Percentiles rank a stretch among this genome's conserved stretches.
Evolutionary conservation across 108 stramenopile genomes (phyloP).

Genomic region (Skeletonema grethae): DNA sequence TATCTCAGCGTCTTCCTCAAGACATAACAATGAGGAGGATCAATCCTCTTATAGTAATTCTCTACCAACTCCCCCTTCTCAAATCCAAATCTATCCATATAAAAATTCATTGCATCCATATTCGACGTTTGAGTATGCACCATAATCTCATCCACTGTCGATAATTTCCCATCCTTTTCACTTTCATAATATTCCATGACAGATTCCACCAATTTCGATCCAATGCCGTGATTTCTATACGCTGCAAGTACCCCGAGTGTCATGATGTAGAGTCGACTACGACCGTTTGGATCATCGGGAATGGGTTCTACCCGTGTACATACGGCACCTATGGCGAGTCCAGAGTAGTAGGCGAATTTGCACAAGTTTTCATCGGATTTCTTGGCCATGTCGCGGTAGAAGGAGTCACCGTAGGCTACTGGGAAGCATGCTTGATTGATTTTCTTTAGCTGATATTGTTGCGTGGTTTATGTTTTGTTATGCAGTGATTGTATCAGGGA

Average conservation of each 20-base stretch:
- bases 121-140: slow-evolving; percentile 97
- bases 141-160: slow-evolving; percentile 78
- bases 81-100: slow-evolving; percentile 87
- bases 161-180: slow-evolving; percentile 47
- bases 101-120: slow-evolving; percentile 93
- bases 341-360: slow-evolving; percentile 89
- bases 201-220: slow-evolving; percentile 84
- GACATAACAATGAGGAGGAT: slow-evolving; percentile 95
- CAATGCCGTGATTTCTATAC: slow-evolving; percentile 90
- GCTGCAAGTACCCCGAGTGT: slow-evolving; percentile 93
- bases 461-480: slow-evolving; percentile 41
- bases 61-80: slow-evolving; percentile 87
- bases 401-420: slow-evolving; percentile 88
- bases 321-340: slow-evolving; percentile 86
- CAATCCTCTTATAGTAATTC: slow-evolving; percentile 97
- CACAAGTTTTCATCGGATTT: slow-evolving; percentile 60
- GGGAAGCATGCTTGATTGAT: slow-evolving; percentile 88
- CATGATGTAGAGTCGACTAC: slow-evolving; percentile 92
- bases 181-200: slow-evolving; percentile 69
- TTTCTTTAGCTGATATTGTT: slow-evolving; percentile 78
- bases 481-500: not conserved
- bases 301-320: slow-evolving; percentile 73
- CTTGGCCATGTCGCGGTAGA: slow-evolving; percentile 83
- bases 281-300: slow-evolving; percentile 32
- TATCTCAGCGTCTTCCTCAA: slow-evolving; percentile 82